Base-by-base conservation (phyloP, 1,284 basidiomycete genomes). In the Lignosus rhinocerotis region DNA sequence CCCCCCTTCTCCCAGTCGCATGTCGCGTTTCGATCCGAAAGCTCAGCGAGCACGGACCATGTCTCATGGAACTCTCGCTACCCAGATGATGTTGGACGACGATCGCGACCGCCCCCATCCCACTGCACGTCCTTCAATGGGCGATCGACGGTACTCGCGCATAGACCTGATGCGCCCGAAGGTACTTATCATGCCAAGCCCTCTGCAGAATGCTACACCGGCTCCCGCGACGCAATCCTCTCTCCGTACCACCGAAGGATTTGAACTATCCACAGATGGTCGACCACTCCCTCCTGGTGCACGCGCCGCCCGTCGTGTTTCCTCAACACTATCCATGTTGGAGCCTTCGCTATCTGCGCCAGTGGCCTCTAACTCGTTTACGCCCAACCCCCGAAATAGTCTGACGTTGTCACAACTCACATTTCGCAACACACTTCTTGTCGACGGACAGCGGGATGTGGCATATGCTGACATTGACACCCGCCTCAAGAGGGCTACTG, bases 171-270 rank as follows among this genome's bases (percentile, higher is more conserved):
- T 93, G 70, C 80, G 90, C 32, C 90, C 90, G 1, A 93, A 93
- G 70, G 79, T 93, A 30, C 84, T 93, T 47, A 86, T 93, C 57
- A 93, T 93, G 90, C 90, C 90, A 12, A 92, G 89, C 66, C 90
- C 91, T 3, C 74, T 93, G 51, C 91, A 92, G 69, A 74, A 77
- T 44, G 69, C 75, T 11, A 66, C 69, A n/a, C 62, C 74, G n/a
- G 47, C 47, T 62, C 70, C 36, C 63, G 73, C 53, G 44, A 63
- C 73, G 7, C 68, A 72, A 2, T 66, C 75, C 8, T 66, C 58
- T 3, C 59, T 69, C 6, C 73, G 70, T 43, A 68, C 79, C 21
- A 75, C 76, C 44, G 83, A 82, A 50, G 87, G 86, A 14, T 90
- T 92, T 69, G 76, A 85, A 63, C 64, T 83, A 21, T 80, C 86